Evolutionary conservation across 805 yeast species (phyloP), one percentile per base, ranked within the genome.

Genomic region (Teunomyces tritomae): DNA sequence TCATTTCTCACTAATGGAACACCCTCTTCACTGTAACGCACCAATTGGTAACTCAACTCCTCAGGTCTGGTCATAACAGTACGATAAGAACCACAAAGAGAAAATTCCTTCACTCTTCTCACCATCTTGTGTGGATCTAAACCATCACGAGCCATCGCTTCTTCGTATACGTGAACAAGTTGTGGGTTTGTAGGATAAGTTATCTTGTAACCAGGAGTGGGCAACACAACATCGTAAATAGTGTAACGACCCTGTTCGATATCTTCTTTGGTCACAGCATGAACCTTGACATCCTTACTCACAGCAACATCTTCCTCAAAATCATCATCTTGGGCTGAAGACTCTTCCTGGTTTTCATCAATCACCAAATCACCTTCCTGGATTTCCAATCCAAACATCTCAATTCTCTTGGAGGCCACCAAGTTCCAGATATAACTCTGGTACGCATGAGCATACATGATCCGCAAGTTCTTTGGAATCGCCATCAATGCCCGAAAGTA

Each of bases 191-290:
- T 70, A 5, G 99, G 99, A 61, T 94, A 94, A 10, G 76, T 61
- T n/a, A 94, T 81, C 61, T 90, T 97, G 63, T 83, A 90, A 0
- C 99, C 99, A 2, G 99, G 99, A 0, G 96, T 81, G n/a, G 99
- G 98, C 47, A 94, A 73, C 2, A 95, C 96, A 27, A 94, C 76
- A 65, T 94, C 98, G 59, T 78, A 84, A 29, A 92, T 85, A 9
- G 85, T 66, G 61, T 76, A 87, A 46, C 75, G 78, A 0, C 80
- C 80, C 2, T 71, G 47, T 4, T 72, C 79, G 20, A 85, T 70
- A 49, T 92, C 98, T 48, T 83, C 89, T 46, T 79, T 74, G 0
- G 96, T 87, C 14, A 94, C 75, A 0, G 85, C 78, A 56, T 85
- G 77, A 1, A 96, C 97, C 54, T 89, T 79, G 24, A 77, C 71